phyloP scores from a whole-genome alignment of 2,329 filamentous ascomycete species.

The Beauveria pseudobassiana region DNA sequence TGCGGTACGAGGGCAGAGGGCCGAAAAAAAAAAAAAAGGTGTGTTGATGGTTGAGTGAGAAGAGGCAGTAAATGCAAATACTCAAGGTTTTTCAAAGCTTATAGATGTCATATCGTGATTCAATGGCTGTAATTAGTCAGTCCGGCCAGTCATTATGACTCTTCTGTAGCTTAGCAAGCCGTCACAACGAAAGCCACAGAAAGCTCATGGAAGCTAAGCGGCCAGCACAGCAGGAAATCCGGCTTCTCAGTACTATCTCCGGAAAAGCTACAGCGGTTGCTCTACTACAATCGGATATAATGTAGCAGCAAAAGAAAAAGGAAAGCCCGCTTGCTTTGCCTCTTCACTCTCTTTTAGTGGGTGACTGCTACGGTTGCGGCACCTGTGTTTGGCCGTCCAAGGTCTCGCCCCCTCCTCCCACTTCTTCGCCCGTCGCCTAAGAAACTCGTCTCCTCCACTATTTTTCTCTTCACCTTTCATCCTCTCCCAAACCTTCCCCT shows the following conservation, averaged over 20 bases:
- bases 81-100: background rate
- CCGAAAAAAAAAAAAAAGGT: background rate
- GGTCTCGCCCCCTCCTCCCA: background rate
- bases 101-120: background rate
- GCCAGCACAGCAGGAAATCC: background rate
- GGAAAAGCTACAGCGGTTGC: background rate
- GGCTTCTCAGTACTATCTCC: slow-evolving; percentile 5
- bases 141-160: slow-evolving; percentile 9
- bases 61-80: background rate
- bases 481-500: slow-evolving; percentile 18
- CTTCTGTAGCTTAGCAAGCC: background rate
- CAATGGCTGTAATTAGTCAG: slow-evolving; percentile 1
- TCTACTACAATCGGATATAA: background rate
- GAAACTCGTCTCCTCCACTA: slow-evolving; percentile 16
- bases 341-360: background rate
- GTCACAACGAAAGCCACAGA: slow-evolving; percentile 7
- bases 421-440: slow-evolving; percentile 14
- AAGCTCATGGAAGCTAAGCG: background rate
- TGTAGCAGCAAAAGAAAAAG: background rate
- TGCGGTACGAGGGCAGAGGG: background rate
- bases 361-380: background rate
- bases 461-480: slow-evolving; percentile 20
- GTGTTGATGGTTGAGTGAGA: background rate
- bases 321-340: background rate
- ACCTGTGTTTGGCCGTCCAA: background rate